Conservation (phyloP, 768 basidiomycete genomes). For the Tremella mesenterica region DNA sequence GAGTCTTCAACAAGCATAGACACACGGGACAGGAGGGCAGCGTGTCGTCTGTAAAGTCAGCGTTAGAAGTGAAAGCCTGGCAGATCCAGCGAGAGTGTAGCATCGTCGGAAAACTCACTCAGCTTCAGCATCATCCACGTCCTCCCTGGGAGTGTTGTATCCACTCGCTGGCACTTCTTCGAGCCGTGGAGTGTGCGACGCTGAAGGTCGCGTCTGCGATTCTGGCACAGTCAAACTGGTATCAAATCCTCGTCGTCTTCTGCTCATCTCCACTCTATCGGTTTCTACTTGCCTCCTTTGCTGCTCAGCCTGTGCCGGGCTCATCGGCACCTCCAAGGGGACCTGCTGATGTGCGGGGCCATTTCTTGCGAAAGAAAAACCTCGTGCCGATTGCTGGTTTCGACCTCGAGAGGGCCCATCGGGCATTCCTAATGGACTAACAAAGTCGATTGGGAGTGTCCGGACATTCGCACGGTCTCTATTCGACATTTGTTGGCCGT, state of each 20-base stretch:
- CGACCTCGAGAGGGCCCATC: constrained; percentile 11
- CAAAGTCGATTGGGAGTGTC: constrained; percentile 37
- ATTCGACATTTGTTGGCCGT: constrained; percentile 39
- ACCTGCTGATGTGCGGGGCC: constrained; percentile 33
- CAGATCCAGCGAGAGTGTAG: background rate
- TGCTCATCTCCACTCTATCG: constrained; percentile 26
- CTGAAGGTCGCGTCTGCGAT: background rate
- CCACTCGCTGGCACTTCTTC: constrained; percentile 18
- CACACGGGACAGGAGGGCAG: constrained; percentile 59
- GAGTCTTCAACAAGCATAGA: constrained; percentile 42
- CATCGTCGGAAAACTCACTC: constrained; percentile 21
- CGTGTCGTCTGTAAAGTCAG: constrained; percentile 59
- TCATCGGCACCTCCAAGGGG: constrained; percentile 17
- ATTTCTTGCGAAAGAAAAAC: constrained; percentile 23
- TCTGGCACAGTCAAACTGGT: constrained; percentile 25
- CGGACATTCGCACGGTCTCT: constrained; percentile 41
- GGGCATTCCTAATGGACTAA: too few relatives aligned
- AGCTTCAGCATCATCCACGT: constrained; percentile 39
- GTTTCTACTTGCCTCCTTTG: constrained; percentile 24
- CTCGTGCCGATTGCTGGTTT: constrained; percentile 1
- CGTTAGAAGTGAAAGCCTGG: too few relatives aligned
- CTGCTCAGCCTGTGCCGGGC: constrained; percentile 30
- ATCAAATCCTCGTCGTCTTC: constrained; percentile 34
- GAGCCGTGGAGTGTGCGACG: background rate
- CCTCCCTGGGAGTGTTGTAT: constrained; percentile 32